phyloP scores from a whole-genome alignment of 2,329 filamentous ascomycete species.

The Diaporthe longicolla region DNA sequence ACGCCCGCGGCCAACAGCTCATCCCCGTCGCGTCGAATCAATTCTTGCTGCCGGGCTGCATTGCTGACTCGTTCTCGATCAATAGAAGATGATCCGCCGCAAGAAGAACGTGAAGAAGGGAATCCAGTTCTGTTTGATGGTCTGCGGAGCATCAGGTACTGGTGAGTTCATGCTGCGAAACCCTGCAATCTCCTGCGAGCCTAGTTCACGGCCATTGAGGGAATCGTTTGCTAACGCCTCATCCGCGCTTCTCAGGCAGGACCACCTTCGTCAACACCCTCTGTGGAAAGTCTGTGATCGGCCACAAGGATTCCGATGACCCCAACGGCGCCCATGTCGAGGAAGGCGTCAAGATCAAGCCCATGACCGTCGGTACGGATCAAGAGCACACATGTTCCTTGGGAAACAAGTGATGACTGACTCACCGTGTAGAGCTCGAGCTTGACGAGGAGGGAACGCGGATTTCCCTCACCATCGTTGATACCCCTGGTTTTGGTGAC shows the following conservation, averaged over 20 bases:
- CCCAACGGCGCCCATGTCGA: slow-evolving; percentile 89
- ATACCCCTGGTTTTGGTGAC: slow-evolving; percentile 98
- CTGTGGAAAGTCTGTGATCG: slow-evolving; percentile 92
- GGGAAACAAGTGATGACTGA: slow-evolving; percentile 46
- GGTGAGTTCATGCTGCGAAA: slow-evolving; percentile 70
- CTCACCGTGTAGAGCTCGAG: slow-evolving; percentile 78
- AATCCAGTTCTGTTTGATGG: slow-evolving; percentile 99
- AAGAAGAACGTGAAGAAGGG: slow-evolving; percentile 99
- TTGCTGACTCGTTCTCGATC: slow-evolving; percentile 47
- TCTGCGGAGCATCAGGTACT: slow-evolving; percentile 98
- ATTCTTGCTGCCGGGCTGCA: slow-evolving; percentile 41
- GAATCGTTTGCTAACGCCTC: slow-evolving; percentile 43
- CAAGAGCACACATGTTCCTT: not conserved
- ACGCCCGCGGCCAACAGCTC: slow-evolving; percentile 17
- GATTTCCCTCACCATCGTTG: slow-evolving; percentile 97
- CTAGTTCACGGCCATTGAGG: slow-evolving; percentile 1
- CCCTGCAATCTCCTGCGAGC: slow-evolving; percentile 29
- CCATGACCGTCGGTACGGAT: slow-evolving; percentile 91
- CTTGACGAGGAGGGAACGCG: slow-evolving; percentile 98
- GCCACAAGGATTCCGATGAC: slow-evolving; percentile 94
- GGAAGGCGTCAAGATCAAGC: slow-evolving; percentile 98
- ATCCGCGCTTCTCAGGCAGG: slow-evolving; percentile 72
- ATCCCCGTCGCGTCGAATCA: slow-evolving; percentile 37
- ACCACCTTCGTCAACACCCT: slow-evolving; percentile 99
- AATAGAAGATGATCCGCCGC: slow-evolving; percentile 93